A percentile compares a stretch with the other conserved stretches of the same genome.
Conservation (phyloP, 164 flowering plant species). For the Protea cynaroides region DNA sequence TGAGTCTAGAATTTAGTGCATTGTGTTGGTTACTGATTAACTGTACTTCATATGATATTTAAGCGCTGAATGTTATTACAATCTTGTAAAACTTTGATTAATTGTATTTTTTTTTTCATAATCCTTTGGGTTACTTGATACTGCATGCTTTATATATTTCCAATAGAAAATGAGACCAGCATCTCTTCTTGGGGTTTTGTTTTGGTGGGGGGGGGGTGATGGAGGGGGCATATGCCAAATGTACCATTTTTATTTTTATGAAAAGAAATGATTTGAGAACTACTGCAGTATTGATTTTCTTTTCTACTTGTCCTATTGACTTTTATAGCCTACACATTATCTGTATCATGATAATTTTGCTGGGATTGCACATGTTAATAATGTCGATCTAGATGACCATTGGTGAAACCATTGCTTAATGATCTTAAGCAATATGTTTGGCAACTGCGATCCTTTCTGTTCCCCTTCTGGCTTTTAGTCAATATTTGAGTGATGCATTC, state of each 20-base stretch:
- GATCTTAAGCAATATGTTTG: not conserved
- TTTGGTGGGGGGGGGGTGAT: too few relatives aligned
- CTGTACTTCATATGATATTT: not conserved
- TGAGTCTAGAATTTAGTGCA: not conserved
- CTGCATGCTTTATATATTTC: not conserved
- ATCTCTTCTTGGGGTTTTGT: too few relatives aligned
- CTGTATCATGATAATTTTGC: not conserved
- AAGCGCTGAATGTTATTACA: not conserved
- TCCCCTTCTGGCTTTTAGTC: not conserved
- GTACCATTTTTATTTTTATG: too few relatives aligned
- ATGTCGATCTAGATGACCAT: not conserved
- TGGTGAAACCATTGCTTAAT: not conserved
- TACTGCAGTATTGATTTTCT: not conserved
- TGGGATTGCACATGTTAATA: not conserved
- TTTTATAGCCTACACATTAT: not conserved
- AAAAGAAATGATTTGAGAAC: not conserved
- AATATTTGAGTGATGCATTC: not conserved
- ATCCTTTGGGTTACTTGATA: not conserved
- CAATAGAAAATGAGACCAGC: not conserved
- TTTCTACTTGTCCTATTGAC: not conserved
- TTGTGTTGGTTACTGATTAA: not conserved
- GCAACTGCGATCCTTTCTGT: not conserved
- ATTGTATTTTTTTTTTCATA: not conserved
- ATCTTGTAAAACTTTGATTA: not conserved
- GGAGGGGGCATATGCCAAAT: too few relatives aligned